Conservation (phyloP, 2,329 filamentous ascomycete genomes). For the Penicillium sp. region DNA sequence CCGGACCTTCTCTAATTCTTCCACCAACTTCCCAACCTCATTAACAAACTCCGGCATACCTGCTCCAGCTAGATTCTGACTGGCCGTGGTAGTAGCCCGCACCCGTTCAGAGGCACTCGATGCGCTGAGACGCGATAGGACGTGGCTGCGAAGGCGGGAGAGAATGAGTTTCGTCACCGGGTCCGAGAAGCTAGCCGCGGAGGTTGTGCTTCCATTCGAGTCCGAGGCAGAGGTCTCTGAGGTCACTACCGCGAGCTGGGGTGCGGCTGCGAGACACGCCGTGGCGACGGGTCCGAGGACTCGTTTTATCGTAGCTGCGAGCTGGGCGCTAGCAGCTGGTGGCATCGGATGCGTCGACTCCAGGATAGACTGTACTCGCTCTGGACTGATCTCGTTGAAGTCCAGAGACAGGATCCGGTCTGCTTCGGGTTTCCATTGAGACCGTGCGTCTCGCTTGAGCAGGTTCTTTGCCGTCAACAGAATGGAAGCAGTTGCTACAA, state of each 20-base stretch:
- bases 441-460: conserved; percentile 63
- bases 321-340: conserved; percentile 44
- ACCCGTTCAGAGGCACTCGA: conserved; percentile 61
- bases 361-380: conserved; percentile 47
- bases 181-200: conserved; percentile 53
- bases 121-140: conserved; percentile 57
- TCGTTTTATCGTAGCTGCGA: conserved; percentile 50
- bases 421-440: conserved; percentile 63
- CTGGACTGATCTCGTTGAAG: conserved; percentile 43
- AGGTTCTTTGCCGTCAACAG: conserved; percentile 66
- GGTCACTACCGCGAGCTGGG: conserved; percentile 41
- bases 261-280: conserved; percentile 34
- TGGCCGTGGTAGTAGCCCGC: conserved; percentile 57
- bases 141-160: conserved; percentile 58
- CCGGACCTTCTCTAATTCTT: conserved; percentile 56
- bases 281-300: conserved; percentile 56
- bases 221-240: conserved; percentile 59
- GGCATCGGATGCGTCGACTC: conserved; percentile 53
- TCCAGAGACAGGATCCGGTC: conserved; percentile 57
- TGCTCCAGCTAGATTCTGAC: conserved; percentile 58
- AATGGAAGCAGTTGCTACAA: conserved; percentile 62
- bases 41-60: conserved; percentile 63
- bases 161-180: conserved; percentile 62
- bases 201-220: conserved; percentile 10
- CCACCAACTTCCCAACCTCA: conserved; percentile 60